A percentile compares a stretch with the other conserved stretches of the same genome.
These are phyloP conservation scores for Parachaetomium inaequale DNA, from an alignment of 495 filamentous ascomycete genomes.

Conservation along the genomic window DNA sequence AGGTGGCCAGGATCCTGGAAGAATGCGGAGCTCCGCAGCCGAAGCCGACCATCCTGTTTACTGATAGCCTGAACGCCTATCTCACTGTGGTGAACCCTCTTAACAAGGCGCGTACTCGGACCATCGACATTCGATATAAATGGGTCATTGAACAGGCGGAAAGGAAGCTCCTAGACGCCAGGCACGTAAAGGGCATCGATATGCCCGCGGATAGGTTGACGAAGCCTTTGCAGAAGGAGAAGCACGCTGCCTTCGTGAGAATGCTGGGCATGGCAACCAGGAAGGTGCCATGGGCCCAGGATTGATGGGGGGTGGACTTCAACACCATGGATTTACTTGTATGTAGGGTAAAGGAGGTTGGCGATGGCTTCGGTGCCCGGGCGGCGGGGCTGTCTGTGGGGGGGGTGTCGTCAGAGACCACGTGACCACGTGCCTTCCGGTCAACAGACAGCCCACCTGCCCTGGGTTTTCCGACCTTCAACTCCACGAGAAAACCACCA, in stretches of 20 bases:
- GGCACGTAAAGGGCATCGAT: not conserved
- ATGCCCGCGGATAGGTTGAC: slow-evolving; percentile 4
- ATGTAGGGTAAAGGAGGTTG: not conserved
- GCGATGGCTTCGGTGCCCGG: slow-evolving; percentile 1
- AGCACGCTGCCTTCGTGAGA: not conserved
- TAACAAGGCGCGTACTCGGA: not conserved
- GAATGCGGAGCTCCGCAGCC: not conserved
- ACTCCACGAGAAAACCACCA: no score
- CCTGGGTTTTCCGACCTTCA: no score
- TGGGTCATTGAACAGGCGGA: not conserved
- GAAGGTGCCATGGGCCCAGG: not conserved
- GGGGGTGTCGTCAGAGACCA: no score
- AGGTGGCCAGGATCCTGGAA: not conserved
- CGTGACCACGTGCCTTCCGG: no score
- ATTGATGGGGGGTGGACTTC: no score
- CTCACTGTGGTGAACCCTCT: not conserved
- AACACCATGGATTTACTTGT: not conserved
- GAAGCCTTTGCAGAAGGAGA: not conserved
- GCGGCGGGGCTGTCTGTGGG: no score
- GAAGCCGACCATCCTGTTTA: not conserved
- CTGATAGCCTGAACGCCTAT: not conserved
- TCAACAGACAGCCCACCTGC: no score
- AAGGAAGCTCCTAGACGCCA: not conserved
- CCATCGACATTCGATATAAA: slow-evolving; percentile 1
- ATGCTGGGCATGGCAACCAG: not conserved